Percentiles rank a stretch among this genome's conserved stretches.
phyloP scores from a whole-genome alignment of 345 rosid species.

The Turnera subulata region DNA sequence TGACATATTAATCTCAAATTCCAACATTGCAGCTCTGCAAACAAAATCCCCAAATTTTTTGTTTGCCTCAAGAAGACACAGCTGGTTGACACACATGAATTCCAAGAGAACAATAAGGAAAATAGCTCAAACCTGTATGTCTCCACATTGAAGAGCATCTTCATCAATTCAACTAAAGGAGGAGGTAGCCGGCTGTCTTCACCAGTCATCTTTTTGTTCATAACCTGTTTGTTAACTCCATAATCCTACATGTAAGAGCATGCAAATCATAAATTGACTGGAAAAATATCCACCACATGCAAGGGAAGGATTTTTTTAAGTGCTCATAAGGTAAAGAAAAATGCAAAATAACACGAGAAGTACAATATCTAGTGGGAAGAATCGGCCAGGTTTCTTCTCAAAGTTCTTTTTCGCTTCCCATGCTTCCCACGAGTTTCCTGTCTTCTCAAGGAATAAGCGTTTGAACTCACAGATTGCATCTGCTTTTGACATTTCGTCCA shows the following conservation, averaged over 20 bases:
- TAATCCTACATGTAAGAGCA: constrained; percentile 59
- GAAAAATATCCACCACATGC: background rate
- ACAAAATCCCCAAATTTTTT: constrained; percentile 15
- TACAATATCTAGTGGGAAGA: constrained; percentile 93
- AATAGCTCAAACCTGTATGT: constrained; percentile 57
- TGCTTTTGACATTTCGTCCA: constrained; percentile 70
- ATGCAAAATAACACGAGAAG: constrained; percentile 13
- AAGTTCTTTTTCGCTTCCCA: constrained; percentile 82
- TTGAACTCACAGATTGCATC: constrained; percentile 67
- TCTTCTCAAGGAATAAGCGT: constrained; percentile 77
- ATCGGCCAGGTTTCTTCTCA: constrained; percentile 79
- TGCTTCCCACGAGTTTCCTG: constrained; percentile 87
- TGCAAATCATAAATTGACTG: background rate
- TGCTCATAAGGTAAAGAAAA: background rate
- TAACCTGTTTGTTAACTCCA: constrained; percentile 67
- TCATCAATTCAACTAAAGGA: constrained; percentile 69
- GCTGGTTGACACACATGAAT: background rate
- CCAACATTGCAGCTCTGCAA: constrained; percentile 96
- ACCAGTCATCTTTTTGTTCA: constrained; percentile 36
- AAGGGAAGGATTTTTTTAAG: background rate
- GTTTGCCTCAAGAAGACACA: no score
- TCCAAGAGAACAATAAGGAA: background rate
- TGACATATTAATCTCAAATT: constrained; percentile 90
- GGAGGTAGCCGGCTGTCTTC: constrained; percentile 62
- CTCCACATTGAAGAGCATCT: constrained; percentile 90